Percentiles rank a stretch among this genome's conserved stretches.
phyloP scores from a whole-genome alignment of 768 basidiomycete genomes.

The Coprinellus micaceus region DNA sequence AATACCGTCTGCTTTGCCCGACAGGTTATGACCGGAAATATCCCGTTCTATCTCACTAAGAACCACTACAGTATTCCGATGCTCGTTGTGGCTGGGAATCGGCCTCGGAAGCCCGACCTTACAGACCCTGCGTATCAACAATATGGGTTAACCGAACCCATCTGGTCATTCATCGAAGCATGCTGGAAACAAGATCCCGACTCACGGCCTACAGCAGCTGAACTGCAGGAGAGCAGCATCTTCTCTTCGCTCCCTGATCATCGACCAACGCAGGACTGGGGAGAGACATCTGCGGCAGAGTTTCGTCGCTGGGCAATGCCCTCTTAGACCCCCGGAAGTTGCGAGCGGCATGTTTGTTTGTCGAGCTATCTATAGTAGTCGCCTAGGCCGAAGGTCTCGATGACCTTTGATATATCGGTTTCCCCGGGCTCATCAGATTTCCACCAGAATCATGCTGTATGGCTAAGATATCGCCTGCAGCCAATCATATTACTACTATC shows the following conservation, averaged over 20 bases:
- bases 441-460: too few relatives aligned
- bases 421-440: too few relatives aligned
- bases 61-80: neutral
- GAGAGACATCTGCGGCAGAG: neutral
- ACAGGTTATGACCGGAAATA: conserved; percentile 13
- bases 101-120: neutral
- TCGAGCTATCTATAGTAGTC: too few relatives aligned
- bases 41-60: conserved; percentile 20
- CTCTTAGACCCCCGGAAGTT: too few relatives aligned
- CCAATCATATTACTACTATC: too few relatives aligned
- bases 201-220: neutral
- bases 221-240: neutral
- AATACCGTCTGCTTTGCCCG: neutral
- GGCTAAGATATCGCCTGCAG: too few relatives aligned
- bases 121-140: neutral
- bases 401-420: too few relatives aligned
- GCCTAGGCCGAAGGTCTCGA: too few relatives aligned
- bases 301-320: neutral
- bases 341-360: too few relatives aligned
- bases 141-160: neutral
- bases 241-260: neutral
- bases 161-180: neutral
- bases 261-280: neutral
- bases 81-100: neutral
- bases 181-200: neutral